Evolutionary conservation across 345 rosid genomes (phyloP), one percentile per base, ranked within the genome.

Genomic region (Boechera retrofracta): DNA sequence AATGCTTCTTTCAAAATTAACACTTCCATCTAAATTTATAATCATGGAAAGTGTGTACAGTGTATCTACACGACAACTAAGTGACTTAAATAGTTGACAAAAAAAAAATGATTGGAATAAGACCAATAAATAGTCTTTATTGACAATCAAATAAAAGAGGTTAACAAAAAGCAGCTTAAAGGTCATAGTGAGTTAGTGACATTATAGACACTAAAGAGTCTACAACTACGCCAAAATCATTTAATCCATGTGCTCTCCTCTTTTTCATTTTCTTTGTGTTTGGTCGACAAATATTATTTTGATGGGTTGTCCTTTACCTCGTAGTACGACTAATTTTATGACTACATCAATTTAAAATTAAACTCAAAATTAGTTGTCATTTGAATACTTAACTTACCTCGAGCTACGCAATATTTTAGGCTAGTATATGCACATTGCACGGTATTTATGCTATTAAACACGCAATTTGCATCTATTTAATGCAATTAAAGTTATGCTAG

Each of bases 71-170:
- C 69, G 79, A 76, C 63, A 68, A 68, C 49, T 55, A 55, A 77
- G 59, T 55, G 66, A 63, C 7, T 45, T 15, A 33, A 71, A 77
- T 63, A 70, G 76, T 77, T 55, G 72, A 77, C 60, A 63, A 77
- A 53, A 29, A 4, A 56, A 42, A 56, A 62, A 24, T 77, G 72
- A 71, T 48, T 57, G 47, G 59, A 77, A 64, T 64, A 45, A 63
- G 26, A 64, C 54, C 53, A 71, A 48, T 71, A 36, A 71, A 70
- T 47, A 77, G 74, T 76, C 51, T 77, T 77, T 63, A 64, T 64
- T 71, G 52, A 63, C 72, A 63, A 64, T 55, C 48, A 71, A 77
- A 71, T 59, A 56, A 71, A 71, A 71, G 72, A 56, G 60, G 39
- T 44, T 45, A 71, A 47, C 72, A 12, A 49, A 77, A 77, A 64